Percentiles rank a stretch among this genome's conserved stretches.
Conservation (phyloP, 1,139 yeast species). For the Debaryomyces nepalensis region DNA sequence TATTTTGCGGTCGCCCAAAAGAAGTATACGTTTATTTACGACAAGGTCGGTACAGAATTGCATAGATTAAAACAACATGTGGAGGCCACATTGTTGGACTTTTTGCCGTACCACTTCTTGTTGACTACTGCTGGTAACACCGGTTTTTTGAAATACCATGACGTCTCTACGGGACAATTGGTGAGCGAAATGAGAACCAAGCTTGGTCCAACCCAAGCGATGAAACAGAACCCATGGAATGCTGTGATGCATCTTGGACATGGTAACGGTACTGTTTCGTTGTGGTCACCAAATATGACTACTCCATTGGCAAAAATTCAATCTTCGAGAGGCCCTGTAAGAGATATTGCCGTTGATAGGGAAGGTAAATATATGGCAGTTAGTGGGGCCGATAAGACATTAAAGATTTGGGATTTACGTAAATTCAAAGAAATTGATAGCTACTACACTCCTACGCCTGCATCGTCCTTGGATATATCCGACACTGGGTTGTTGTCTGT, state of each 20-base stretch:
- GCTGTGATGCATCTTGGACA: conserved; percentile 96
- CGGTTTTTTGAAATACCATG: conserved; percentile 90
- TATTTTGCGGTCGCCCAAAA: conserved; percentile 97
- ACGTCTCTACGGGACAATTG: conserved; percentile 88
- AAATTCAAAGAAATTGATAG: conserved; percentile 76
- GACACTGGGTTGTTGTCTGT: conserved; percentile 87
- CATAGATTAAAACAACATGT: conserved; percentile 91
- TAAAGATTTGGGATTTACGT: conserved; percentile 94
- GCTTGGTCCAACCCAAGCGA: conserved; percentile 85
- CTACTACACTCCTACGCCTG: conserved; percentile 84
- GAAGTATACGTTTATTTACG: conserved; percentile 91
- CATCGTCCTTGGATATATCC: conserved; percentile 76
- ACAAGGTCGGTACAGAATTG: conserved; percentile 86
- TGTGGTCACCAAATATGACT: conserved; percentile 93
- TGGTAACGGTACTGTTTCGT: conserved; percentile 86
- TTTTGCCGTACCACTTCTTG: conserved; percentile 89
- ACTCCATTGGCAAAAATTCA: conserved; percentile 85
- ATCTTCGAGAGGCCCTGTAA: conserved; percentile 83
- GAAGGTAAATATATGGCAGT: conserved; percentile 95
- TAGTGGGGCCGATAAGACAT: conserved; percentile 81
- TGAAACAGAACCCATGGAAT: conserved; percentile 94
- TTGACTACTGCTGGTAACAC: conserved; percentile 87
- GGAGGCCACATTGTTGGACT: conserved; percentile 82
- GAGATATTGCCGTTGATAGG: conserved; percentile 85
- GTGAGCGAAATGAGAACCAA: conserved; percentile 86